These are phyloP conservation scores for Fusarium veterinarium DNA, from an alignment of 2,329 filamentous ascomycete species.

Conservation along the genomic window DNA sequence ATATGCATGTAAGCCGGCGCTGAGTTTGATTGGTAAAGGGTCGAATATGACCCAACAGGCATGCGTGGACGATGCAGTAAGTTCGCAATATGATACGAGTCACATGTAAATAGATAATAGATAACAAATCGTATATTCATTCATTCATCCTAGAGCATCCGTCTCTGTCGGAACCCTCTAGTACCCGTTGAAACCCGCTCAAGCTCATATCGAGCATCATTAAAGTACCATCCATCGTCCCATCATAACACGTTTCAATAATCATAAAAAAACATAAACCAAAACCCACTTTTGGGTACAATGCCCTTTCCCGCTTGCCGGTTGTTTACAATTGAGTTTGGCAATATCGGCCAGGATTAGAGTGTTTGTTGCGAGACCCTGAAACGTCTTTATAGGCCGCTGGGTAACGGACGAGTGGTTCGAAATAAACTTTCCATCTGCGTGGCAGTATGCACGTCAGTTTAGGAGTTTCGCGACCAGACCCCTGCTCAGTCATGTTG, in stretches of 20 bases:
- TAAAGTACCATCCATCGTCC: slow-evolving; percentile 12
- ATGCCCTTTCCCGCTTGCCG: neutral
- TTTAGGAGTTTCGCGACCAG: slow-evolving; percentile 4
- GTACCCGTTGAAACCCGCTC: neutral
- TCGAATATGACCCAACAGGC: slow-evolving; percentile 3
- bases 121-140: slow-evolving; percentile 38
- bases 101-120: slow-evolving; percentile 32
- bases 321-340: neutral
- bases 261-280: slow-evolving; percentile 34
- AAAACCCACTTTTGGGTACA: neutral
- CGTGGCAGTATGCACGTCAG: slow-evolving; percentile 28
- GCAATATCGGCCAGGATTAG: neutral
- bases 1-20: slow-evolving; percentile 33
- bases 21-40: slow-evolving; percentile 22
- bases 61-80: slow-evolving; percentile 1
- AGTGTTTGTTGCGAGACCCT: neutral
- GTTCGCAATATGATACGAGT: neutral
- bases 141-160: slow-evolving; percentile 22
- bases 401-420: slow-evolving; percentile 8
- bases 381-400: neutral
- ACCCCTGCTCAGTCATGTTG: slow-evolving; percentile 22
- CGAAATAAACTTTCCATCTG: slow-evolving; percentile 28
- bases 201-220: slow-evolving; percentile 2
- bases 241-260: slow-evolving; percentile 32
- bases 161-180: neutral